These are phyloP conservation scores for Penicillium malachiteum DNA, from an alignment of 495 filamentous ascomycete genomes.

Conservation along the genomic window DNA sequence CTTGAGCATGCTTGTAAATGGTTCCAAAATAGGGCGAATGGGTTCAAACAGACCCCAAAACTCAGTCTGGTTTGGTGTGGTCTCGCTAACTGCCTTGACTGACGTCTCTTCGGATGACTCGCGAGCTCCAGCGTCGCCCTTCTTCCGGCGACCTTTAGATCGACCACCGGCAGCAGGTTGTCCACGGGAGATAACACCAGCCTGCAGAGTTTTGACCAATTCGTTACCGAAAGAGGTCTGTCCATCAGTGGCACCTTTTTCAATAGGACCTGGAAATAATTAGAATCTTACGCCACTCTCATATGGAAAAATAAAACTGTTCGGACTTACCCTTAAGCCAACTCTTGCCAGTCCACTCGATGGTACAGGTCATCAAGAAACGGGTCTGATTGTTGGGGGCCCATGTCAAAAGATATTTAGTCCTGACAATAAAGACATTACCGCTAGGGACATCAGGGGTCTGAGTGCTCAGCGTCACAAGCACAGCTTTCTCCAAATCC, in stretches of 20 bases:
- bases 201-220: slow-evolving; percentile 68
- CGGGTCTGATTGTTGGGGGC: slow-evolving; percentile 79
- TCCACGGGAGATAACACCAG: slow-evolving; percentile 65
- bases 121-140: slow-evolving; percentile 41
- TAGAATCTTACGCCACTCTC: slow-evolving; percentile 8
- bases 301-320: neutral
- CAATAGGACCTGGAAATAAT: slow-evolving; percentile 71
- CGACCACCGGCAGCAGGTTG: slow-evolving; percentile 39
- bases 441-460: slow-evolving; percentile 95
- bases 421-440: slow-evolving; percentile 87
- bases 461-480: slow-evolving; percentile 75
- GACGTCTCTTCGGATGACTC: slow-evolving; percentile 38
- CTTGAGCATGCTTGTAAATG: slow-evolving; percentile 65
- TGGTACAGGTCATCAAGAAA: slow-evolving; percentile 78
- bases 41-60: slow-evolving; percentile 85
- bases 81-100: slow-evolving; percentile 43
- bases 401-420: slow-evolving; percentile 93
- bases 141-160: slow-evolving; percentile 54
- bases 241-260: slow-evolving; percentile 91
- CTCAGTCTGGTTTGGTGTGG: slow-evolving; percentile 38
- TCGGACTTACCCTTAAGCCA: slow-evolving; percentile 83
- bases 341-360: slow-evolving; percentile 97
- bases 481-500: slow-evolving; percentile 84
- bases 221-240: slow-evolving; percentile 79
- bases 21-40: slow-evolving; percentile 64